Base-by-base conservation (phyloP, 176 grass and related monocot genomes). In the Olyra latifolia region DNA sequence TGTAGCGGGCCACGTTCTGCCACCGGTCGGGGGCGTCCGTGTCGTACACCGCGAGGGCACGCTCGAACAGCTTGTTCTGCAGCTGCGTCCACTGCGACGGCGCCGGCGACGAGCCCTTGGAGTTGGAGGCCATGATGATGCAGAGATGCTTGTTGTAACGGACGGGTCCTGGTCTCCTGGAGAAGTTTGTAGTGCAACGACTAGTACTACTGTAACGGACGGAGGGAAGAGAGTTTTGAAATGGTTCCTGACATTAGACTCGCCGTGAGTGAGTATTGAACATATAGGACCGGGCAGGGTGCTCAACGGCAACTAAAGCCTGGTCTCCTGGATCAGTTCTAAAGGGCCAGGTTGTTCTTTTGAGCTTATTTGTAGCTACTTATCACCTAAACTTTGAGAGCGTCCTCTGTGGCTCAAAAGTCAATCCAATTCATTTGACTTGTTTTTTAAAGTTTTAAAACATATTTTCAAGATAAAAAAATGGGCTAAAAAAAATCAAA, bases 31-130 rank as follows among this genome's bases (percentile, higher is more conserved):
- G 89, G 17, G 83, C 52, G 72, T 86, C 92, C 54, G 55, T 69
- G 66, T 91, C 92, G 46, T 85, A 91, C 62, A 82, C 59, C 20
- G 92, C 92, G 53, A 94, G 80, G 17, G 89, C 92, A 30, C 72
- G 27, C 86, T 94, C 92, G 84, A 91, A 94, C 47, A 84, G 40
- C 76, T 91, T 91, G 80, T 94, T 76, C 57, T 91, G 84, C 64
- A 22, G 53, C 57, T 17, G 38, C 69, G 85, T 89, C 92, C 92
- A 94, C 63, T 79, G 32, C 19, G 77, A 52, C 32, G 32, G 7
- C 53, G 52, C 4, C 2, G 73, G 9, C 43, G 80, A 17, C 66
- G 76, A 78, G 28, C 23, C 58, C 81, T 66, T 80, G 7, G 88
- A 93, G 59, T 62, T 75, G 78, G 89, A 90, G 52, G 88, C 85